Evolutionary conservation across 495 filamentous ascomycete species (phyloP), one percentile per base, ranked within the genome.

Genomic region (Penicillium ochrochloron): DNA sequence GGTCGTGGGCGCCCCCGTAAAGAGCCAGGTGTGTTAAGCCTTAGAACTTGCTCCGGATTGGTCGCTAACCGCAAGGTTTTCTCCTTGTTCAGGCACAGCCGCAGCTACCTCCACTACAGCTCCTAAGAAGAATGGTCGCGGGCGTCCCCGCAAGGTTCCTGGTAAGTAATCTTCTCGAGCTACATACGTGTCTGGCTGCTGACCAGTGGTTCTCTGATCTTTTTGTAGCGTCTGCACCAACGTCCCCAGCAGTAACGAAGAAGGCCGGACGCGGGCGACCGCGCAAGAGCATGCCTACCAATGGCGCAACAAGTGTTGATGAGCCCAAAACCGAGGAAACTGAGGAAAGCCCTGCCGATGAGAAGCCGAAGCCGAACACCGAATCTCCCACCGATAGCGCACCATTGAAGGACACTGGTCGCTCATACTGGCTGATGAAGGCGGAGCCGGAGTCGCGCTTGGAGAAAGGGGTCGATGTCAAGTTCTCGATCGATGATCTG

Each of bases 401-500:
- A 29, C 60, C 67, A 31, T 56, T 59, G 25, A 60, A 63, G 5
- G 69, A 70, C 8, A 59, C 67, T 29, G 73, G 66, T 19, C 75
- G 66, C 27, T 80, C 78, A 25, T 97, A 92, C 76, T 97, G 94
- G 94, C 86, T 98, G 64, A 87, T 98, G 86, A 98, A 98, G 80
- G 93, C 94, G 9, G 94, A 98, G 76, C 94, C 95, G 3, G 89
- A 93, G 69, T 87, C 92, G 29, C 88, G 95, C 21, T 73, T 93
- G 25, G 92, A 95, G 72, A 96, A 92, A 55, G 92, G 92, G 17
- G 81, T 89, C 57, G 90, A 97, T 70, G 91, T 97, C 41, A 90
- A 87, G 65, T 99, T 98, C 78, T 96, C 93, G 6, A 98, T 99
- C 67, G 94, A 97, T 71, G 94, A 99, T 72, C 78, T 99, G 27